Conservation (phyloP, 306 rosid genomes). For the Prinsepia uniflora region DNA sequence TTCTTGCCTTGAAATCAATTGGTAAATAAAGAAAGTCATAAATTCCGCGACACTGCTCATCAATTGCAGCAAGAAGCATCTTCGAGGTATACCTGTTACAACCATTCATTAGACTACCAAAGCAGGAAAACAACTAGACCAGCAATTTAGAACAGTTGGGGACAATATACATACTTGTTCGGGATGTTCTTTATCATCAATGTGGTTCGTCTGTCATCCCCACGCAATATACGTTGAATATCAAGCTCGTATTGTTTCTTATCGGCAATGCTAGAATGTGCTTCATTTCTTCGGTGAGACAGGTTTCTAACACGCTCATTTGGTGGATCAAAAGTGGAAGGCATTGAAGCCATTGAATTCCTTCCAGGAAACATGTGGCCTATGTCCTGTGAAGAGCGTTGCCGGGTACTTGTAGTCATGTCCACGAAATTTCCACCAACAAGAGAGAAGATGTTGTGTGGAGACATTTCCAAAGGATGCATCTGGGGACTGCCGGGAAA, state of each 20-base stretch:
- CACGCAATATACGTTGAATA: conserved; percentile 54
- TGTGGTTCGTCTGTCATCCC: conserved; percentile 74
- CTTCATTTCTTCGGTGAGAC: conserved; percentile 68
- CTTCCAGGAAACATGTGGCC: conserved; percentile 63
- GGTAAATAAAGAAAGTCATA: conserved; percentile 88
- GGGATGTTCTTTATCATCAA: conserved; percentile 88
- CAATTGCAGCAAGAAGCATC: conserved; percentile 86
- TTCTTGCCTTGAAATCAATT: conserved; percentile 78
- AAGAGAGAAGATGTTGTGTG: conserved; percentile 61
- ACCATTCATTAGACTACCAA: conserved; percentile 6
- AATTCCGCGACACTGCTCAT: conserved; percentile 78
- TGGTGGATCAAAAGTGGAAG: conserved; percentile 56
- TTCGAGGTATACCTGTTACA: conserved; percentile 72
- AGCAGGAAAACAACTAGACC: neutral
- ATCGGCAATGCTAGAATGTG: conserved; percentile 54
- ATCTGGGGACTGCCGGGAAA: conserved; percentile 61
- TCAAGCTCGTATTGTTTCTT: conserved; percentile 77
- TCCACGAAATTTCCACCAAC: conserved; percentile 55
- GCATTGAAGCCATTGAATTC: conserved; percentile 56
- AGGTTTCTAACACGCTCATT: conserved; percentile 66
- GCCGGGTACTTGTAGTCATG: conserved; percentile 44
- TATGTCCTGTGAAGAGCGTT: conserved; percentile 57
- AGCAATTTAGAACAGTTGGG: conserved; percentile 17
- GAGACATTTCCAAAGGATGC: conserved; percentile 49
- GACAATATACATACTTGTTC: conserved; percentile 56